Conservation (phyloP, 2,329 filamentous ascomycete genomes). For the Parastagonospora nodorum region DNA sequence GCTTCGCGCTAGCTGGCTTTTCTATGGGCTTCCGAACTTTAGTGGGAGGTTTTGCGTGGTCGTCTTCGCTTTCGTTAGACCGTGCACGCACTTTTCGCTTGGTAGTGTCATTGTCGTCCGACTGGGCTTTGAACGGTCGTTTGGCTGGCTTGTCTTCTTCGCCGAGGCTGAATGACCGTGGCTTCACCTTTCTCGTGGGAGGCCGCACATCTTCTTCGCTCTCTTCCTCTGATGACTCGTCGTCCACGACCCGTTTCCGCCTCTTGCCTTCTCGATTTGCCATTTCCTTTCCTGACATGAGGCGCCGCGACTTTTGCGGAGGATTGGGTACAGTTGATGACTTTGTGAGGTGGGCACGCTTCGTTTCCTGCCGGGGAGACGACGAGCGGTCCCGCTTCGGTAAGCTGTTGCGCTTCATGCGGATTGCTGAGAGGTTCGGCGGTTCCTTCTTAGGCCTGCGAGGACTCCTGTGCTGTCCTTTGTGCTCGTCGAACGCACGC, state of each 20-base stretch:
- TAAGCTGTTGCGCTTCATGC: constrained; percentile 39
- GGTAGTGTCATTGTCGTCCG: constrained; percentile 35
- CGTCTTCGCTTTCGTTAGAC: constrained; percentile 40
- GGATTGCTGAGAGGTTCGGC: constrained; percentile 29
- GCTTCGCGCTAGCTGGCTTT: constrained; percentile 32
- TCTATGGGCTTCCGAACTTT: constrained; percentile 36
- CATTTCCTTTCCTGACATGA: constrained; percentile 46
- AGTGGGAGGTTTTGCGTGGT: constrained; percentile 26
- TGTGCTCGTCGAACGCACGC: constrained; percentile 68
- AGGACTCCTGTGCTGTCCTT: constrained; percentile 38
- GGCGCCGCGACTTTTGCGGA: constrained; percentile 40
- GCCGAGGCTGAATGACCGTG: constrained; percentile 42
- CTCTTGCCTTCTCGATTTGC: constrained; percentile 40
- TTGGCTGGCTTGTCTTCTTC: constrained; percentile 42
- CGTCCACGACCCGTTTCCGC: constrained; percentile 38
- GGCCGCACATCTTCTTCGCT: constrained; percentile 46
- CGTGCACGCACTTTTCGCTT: constrained; percentile 28
- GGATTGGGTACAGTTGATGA: constrained; percentile 16
- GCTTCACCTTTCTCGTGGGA: constrained; percentile 39
- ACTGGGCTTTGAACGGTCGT: constrained; percentile 34
- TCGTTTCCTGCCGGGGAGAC: constrained; percentile 38
- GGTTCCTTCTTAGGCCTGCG: constrained; percentile 41
- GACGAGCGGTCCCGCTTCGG: constrained; percentile 41
- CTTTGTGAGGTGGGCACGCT: constrained; percentile 32
- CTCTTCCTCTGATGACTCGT: constrained; percentile 43